Percentiles rank a stretch among this genome's conserved stretches.
Evolutionary conservation across 352 stramenopile genomes (phyloP).

Genomic region (Elongisporangium prolatum): DNA sequence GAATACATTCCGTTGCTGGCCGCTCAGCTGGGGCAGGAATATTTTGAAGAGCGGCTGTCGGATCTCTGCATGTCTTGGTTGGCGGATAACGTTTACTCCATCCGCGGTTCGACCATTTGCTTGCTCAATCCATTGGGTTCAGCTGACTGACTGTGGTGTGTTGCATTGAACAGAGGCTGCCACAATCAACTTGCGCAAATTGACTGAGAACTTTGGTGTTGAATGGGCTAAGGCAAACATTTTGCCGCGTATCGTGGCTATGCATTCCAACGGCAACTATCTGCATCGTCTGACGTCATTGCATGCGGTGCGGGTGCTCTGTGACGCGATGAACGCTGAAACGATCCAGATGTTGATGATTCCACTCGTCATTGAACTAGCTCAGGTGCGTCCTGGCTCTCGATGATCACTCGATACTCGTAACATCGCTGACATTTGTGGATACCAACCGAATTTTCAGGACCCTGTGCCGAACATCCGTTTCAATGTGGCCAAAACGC

Average conservation of each 20-base stretch:
- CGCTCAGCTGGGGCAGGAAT: constrained; percentile 92
- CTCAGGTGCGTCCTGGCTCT: constrained; percentile 42
- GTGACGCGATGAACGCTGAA: constrained; percentile 64
- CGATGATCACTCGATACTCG: not conserved
- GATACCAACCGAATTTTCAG: constrained; percentile 19
- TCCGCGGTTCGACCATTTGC: constrained; percentile 56
- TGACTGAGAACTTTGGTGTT: constrained; percentile 94
- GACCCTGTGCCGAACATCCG: constrained; percentile 97
- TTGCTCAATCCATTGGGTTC: not conserved
- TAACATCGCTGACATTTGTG: not conserved
- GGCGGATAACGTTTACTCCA: constrained; percentile 95
- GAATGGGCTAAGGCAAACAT: constrained; percentile 94
- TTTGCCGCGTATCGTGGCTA: constrained; percentile 91
- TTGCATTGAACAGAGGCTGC: constrained; percentile 75
- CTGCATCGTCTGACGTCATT: constrained; percentile 92
- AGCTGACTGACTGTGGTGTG: not conserved
- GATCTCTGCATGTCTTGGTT: constrained; percentile 97
- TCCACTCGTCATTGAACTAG: constrained; percentile 90
- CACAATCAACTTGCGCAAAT: constrained; percentile 92
- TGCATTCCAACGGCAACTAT: constrained; percentile 93
- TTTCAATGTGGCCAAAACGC: constrained; percentile 98
- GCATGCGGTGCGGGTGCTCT: constrained; percentile 84
- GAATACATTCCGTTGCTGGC: constrained; percentile 97
- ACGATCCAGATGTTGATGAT: constrained; percentile 87
- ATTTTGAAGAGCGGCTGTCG: constrained; percentile 95